Base-by-base conservation (phyloP, 805 yeast genomes). In the Ogataea chonburiensis region DNA sequence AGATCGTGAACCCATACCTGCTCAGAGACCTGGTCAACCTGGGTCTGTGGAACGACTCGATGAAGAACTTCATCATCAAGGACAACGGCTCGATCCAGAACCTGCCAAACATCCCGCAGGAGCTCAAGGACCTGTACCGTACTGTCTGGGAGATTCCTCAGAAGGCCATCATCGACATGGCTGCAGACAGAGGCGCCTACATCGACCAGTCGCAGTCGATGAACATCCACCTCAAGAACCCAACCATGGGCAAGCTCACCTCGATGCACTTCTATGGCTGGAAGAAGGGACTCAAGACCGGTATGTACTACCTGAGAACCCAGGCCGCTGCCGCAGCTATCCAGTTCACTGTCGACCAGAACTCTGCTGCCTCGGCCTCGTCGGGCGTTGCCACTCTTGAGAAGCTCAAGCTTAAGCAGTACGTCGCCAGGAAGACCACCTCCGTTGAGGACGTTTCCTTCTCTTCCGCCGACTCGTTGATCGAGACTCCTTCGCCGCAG, bases 191-290 rank as follows among this genome's bases (percentile, higher is more conserved):
- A 65, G 79, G 86, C 42, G 82, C 87, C 15, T 85, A 71, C 63
- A 79, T 84, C 59, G 91, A 83, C 62, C 98, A 93, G 68, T 86
- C 96, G 26, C 98, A 91, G 68, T 83, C 94, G 22, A 69, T 93
- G 73, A 93, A 91, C 65, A 83, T 93, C 53, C 93, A 88, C 67
- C 77, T 93, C 58, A 81, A 77, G 66, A 82, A 81, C 46, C 98
- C 98, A 50, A 91, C 98, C 7, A 86, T 91, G 95, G 96, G 96
- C 61, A 93, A 93, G 65, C 76, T 93, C 59, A 93, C 98, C 7
- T 79, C 91, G 43, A 93, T 93, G 97, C 98, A 93, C 64, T 93
- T 93, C 73, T 91, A 93, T 60, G 98, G 98, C 41, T 93, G 98
- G 98, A 86, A 87, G 74, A 87, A 85, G 71, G 98, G 98, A 45